phyloP scores from a whole-genome alignment of 129 eudicot species.

The Lonicera japonica region DNA sequence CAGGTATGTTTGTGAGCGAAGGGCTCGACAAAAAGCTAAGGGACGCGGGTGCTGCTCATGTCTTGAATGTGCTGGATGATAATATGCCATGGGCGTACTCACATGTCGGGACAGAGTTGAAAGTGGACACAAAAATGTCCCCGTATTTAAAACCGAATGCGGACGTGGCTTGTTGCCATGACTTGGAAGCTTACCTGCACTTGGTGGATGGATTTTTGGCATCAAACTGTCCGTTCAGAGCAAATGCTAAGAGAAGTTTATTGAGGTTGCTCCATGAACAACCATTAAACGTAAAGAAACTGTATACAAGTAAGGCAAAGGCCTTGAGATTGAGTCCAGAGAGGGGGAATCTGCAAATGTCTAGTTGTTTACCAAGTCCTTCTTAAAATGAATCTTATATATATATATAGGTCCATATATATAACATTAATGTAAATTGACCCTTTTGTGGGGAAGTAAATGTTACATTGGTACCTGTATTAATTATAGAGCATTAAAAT shows the following conservation, averaged over 20 bases:
- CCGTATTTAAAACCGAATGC: conserved; percentile 74
- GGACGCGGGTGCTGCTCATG: conserved; percentile 24
- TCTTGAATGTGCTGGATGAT: conserved; percentile 58
- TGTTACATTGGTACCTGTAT: not conserved
- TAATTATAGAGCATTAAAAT: too few relatives aligned
- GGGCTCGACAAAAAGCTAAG: conserved; percentile 58
- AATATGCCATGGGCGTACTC: conserved; percentile 92
- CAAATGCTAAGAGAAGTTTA: conserved; percentile 84
- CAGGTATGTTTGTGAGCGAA: conserved; percentile 93
- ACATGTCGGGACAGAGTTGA: conserved; percentile 73
- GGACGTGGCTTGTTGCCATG: conserved; percentile 93
- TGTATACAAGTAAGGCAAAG: conserved; percentile 60
- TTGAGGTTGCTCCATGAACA: conserved; percentile 64
- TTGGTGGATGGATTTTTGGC: conserved; percentile 86
- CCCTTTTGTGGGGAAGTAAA: not conserved
- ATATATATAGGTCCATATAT: not conserved
- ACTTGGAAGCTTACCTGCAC: conserved; percentile 85
- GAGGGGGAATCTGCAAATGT: conserved; percentile 29
- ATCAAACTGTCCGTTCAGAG: conserved; percentile 71
- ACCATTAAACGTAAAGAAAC: conserved; percentile 62
- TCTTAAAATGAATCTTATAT: conserved; percentile 18
- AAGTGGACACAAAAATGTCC: conserved; percentile 68
- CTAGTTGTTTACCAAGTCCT: conserved; percentile 75
- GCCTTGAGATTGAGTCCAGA: conserved; percentile 45
- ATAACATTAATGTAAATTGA: not conserved